Evolutionary conservation across 768 basidiomycete genomes (phyloP), one percentile per base, ranked within the genome.

Genomic region (Lanmaoa rubissima): DNA sequence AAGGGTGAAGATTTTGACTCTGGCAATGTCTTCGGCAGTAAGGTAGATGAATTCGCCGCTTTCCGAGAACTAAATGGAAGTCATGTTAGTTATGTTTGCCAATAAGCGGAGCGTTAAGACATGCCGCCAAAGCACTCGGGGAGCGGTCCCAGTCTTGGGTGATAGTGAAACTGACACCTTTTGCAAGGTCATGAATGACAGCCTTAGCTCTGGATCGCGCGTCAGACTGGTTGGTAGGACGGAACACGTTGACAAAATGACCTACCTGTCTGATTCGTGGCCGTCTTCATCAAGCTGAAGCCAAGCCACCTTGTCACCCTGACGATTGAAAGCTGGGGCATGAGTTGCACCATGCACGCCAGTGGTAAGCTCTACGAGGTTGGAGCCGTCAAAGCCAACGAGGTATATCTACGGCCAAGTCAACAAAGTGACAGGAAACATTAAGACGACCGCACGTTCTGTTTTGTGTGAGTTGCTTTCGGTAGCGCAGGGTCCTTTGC

Each of bases 71-170:
- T 93, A 2, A 40, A 53, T 7, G 14, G 6, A 47, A 38, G 32
- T 8, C 4, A 6, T 16, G 28, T 39, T 11, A 24, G 19, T 16
- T 10, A 11, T 40, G 35, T 17, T 42, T n/a, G 4, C 21, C 36
- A 35, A 47, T 19, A 49, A 49, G 35, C 7, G 45, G 21, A 13
- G 9, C 1, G 10, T 31, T 17, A 44, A 7, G 38, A 62, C 62
- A 35, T 48, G 65, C 65, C 26, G 44, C 59, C 54, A 65, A 34
- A 53, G 54, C 16, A 35, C 42, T 62, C 8, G 90, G 85, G 34
- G 90, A 90, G 26, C 90, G 83, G 69, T 97, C 93, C 95, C 94
- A 98, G 39, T 78, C 66, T 63, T 91, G 86, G 0, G 92, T 91
- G 50, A 93, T 74, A 0, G 86, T 90, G 65, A 81, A 89, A 31